phyloP scores from a whole-genome alignment of 805 yeast species.

The Teunomyces gatunensis region DNA sequence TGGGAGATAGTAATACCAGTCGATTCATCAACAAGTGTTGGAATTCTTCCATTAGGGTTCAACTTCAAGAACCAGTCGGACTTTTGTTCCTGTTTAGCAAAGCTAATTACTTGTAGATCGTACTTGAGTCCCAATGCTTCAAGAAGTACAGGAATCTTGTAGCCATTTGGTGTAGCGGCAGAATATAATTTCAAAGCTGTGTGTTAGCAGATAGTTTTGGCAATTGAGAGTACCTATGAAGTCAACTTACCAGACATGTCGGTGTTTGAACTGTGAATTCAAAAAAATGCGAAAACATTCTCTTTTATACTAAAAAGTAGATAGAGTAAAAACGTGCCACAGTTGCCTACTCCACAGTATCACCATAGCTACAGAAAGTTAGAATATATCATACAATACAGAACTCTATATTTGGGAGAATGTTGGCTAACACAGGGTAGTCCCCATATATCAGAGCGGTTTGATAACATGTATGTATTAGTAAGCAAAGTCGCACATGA shows the following conservation, averaged over 20 bases:
- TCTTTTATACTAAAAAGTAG: too few species aligned
- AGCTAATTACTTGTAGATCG: constrained; percentile 40
- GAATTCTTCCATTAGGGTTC: constrained; percentile 65
- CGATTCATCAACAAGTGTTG: constrained; percentile 44
- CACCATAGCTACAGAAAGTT: too few species aligned
- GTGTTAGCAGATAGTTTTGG: background rate
- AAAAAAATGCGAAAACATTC: too few species aligned
- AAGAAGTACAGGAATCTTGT: constrained; percentile 38
- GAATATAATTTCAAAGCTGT: constrained; percentile 25
- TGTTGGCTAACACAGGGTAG: too few species aligned
- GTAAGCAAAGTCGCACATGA: too few species aligned
- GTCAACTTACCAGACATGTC: constrained; percentile 3
- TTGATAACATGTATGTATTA: too few species aligned
- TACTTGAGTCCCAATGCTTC: constrained; percentile 44
- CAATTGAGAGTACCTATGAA: too few species aligned
- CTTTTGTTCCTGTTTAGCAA: constrained; percentile 46
- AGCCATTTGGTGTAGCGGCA: constrained; percentile 45
- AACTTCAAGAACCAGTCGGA: constrained; percentile 54
- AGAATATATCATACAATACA: too few species aligned
- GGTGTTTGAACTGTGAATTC: background rate
- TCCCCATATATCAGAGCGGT: too few species aligned
- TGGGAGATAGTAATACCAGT: constrained; percentile 53
- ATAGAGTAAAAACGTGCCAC: too few species aligned
- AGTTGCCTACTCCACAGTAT: too few species aligned
- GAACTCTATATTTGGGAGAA: too few species aligned